phyloP scores from a whole-genome alignment of 805 yeast species.

The Candida berthetii region DNA sequence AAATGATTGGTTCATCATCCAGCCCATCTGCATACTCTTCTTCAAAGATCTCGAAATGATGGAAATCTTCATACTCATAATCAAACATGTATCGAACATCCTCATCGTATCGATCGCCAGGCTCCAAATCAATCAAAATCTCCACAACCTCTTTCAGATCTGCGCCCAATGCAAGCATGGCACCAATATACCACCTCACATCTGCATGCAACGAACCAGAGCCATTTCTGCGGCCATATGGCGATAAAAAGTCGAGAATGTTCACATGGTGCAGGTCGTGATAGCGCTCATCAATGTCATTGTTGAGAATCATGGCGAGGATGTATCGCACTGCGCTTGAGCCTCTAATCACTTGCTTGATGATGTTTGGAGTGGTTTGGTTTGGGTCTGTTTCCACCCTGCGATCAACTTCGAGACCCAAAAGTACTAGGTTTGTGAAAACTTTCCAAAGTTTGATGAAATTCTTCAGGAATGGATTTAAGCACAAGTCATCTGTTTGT shows the following conservation, averaged over 20 bases:
- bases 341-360: slow-evolving; percentile 51
- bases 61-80: slow-evolving; percentile 41
- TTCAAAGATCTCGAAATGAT: slow-evolving; percentile 21
- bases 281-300: slow-evolving; percentile 29
- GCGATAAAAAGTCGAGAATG: slow-evolving; percentile 54
- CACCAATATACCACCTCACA: slow-evolving; percentile 50
- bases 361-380: slow-evolving; percentile 33
- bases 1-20: slow-evolving; percentile 22
- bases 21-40: slow-evolving; percentile 17
- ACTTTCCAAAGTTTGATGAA: slow-evolving; percentile 62
- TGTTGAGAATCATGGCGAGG: slow-evolving; percentile 54
- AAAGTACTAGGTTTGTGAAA: slow-evolving; percentile 49
- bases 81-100: slow-evolving; percentile 59
- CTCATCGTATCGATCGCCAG: slow-evolving; percentile 63
- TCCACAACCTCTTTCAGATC: slow-evolving; percentile 45
- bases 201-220: slow-evolving; percentile 57
- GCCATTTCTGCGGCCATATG: slow-evolving; percentile 56
- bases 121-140: slow-evolving; percentile 46
- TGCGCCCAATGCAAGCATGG: slow-evolving; percentile 43
- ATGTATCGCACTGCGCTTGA: slow-evolving; percentile 57
- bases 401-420: slow-evolving; percentile 58
- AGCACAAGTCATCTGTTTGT: slow-evolving; percentile 29
- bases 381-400: slow-evolving; percentile 32
- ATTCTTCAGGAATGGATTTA: slow-evolving; percentile 58
- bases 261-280: slow-evolving; percentile 60